Base-by-base conservation (phyloP, 2,329 filamentous ascomycete species). In the Aureobasidium uvarum region DNA sequence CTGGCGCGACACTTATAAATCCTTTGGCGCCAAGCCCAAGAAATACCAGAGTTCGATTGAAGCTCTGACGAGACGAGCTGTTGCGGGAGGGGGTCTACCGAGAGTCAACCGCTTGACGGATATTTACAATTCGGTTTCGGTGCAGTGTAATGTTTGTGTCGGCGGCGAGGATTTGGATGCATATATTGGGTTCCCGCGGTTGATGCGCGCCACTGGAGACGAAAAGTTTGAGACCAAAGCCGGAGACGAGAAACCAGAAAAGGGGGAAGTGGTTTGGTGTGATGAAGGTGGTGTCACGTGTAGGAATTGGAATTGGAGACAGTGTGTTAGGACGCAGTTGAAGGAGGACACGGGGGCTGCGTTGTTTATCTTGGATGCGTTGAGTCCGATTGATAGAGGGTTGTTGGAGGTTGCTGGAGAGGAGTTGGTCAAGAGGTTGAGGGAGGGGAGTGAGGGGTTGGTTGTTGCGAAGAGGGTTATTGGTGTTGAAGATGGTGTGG, bases 231-330 rank as follows among this genome's bases (percentile, higher is more conserved):
- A 74, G 48, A 76, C 72, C 0, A 74, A 68, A 5, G 69, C 73
- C 3, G 70, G 69, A 1, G 75, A 74, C 1, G 71, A 76, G 60
- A 64, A 43, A 33, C 71, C 73, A 2, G 70, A 70, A 13, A 64
- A 64, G 1, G 77, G 77, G 1, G 77, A 79, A 66, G 75, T 74
- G 1, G 72, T 78, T 11, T 78, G 76, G 77, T 77, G 76, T 65
- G 77, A 79, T 63, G 69, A 74, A 13, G 69, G 64, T 1, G 76
- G 76, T 0, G 72, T 79, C 11, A 78, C 77, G 16, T 79, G 76
- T 62, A 72, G 77, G 8, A 64, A 74, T 7, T 78, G 75, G 77
- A 78, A 78, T 67, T 78, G 77, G 76, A 67, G 77, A 28, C 77
- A 78, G 67, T 74, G 76, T 28, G 70, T 74, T 1, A 66, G 76